These are phyloP conservation scores for Umbelopsis ramanniana DNA, from an alignment of 192 early-diverging fungal species.

Conservation along the genomic window DNA sequence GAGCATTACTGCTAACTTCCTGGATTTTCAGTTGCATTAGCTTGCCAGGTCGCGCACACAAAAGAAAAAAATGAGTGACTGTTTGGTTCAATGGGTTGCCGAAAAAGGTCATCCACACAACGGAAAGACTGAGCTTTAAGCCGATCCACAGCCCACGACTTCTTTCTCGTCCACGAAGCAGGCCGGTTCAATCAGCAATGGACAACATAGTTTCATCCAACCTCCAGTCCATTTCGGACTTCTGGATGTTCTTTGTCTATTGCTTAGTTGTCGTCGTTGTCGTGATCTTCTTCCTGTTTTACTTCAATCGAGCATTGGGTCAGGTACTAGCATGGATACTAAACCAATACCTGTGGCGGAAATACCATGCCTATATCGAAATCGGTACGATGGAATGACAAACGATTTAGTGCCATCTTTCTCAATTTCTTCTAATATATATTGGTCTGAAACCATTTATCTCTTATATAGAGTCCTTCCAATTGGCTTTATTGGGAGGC, in stretches of 20 bases:
- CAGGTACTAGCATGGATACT: conserved; percentile 63
- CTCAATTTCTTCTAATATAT: conserved; percentile 18
- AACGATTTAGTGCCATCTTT: neutral
- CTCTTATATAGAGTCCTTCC: conserved; percentile 61
- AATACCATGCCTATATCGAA: conserved; percentile 69
- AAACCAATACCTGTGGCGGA: conserved; percentile 70
- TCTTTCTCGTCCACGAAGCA: neutral
- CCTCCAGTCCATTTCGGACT: conserved; percentile 36
- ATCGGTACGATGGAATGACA: conserved; percentile 55
- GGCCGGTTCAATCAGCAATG: neutral
- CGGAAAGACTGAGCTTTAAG: conserved; percentile 7
- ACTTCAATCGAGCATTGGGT: conserved; percentile 67
- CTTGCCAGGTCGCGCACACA: neutral
- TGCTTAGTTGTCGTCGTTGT: conserved; percentile 69
- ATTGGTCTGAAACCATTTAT: neutral
- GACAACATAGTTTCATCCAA: conserved; percentile 9
- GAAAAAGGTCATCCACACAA: conserved; percentile 11
- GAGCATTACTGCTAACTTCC: conserved; percentile 10
- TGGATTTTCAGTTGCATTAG: conserved; percentile 5
- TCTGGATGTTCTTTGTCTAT: conserved; percentile 69
- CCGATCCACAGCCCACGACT: conserved; percentile 4
- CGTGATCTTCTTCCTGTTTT: conserved; percentile 76
- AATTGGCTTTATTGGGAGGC: conserved; percentile 71
- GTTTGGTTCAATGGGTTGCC: conserved; percentile 18
- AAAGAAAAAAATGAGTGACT: conserved; percentile 7